Evolutionary conservation across 306 rosid species (phyloP), one percentile per base, ranked within the genome.

Genomic region (Fagus sylvatica): DNA sequence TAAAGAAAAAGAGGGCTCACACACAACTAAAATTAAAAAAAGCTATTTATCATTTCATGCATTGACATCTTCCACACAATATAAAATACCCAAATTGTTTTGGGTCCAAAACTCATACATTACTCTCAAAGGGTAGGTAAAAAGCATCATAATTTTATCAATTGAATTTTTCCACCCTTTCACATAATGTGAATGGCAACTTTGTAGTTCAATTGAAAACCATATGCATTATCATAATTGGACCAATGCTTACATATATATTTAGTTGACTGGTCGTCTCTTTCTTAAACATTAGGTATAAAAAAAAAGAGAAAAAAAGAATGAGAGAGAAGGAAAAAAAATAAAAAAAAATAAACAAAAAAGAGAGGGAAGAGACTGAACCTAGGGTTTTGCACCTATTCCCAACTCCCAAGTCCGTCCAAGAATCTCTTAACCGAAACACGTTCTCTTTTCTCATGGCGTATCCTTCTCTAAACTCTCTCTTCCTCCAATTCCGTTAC

Each of bases 341-440:
- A 53, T 34, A 30, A 9, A 36, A 41, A 11, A 11, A 13, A 2
- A 17, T 5, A 2, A 10, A 42, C 6, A 40, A 43, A 56, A n/a
- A 37, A 55, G 39, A 37, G 9, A 43, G 22, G 30, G 28, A n/a
- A 60, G 53, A 51, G 67, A 51, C 62, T 73, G 76, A 69, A 74
- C 32, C 54, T 53, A 71, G 83, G 83, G 77, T 60, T 74, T 51
- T 59, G 65, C 86, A 51, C 71, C 61, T 7, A 32, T 66, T 78
- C 74, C 68, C 79, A 48, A 68, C 46, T 73, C 55, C 59, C 28
- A 65, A 15, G 72, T 82, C 73, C 76, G 73, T 66, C 85, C 77
- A 74, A 80, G 73, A 83, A 66, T 86, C 78, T 77, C 67, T 67
- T 78, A 71, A 75, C 85, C 56, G 57, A 75, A 60, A 75, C 89